These are phyloP conservation scores for Paramyrothecium sp. DNA, from an alignment of 2,329 filamentous ascomycete species.

Conservation along the genomic window DNA sequence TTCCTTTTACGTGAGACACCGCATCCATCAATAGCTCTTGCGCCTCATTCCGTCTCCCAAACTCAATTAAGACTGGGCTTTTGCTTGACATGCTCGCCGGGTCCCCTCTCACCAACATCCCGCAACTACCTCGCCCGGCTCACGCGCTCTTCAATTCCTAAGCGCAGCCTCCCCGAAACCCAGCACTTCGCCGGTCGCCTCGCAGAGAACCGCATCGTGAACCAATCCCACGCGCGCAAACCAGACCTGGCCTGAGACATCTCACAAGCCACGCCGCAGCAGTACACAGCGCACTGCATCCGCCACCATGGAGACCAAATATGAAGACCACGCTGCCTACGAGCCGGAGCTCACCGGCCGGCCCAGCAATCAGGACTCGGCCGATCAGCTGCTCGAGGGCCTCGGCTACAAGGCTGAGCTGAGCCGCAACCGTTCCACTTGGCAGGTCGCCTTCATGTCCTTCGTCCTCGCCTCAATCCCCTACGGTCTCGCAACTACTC, in stretches of 20 bases:
- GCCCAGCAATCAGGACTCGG: constrained; percentile 36
- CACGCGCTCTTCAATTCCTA: background rate
- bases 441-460: constrained; percentile 72
- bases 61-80: background rate
- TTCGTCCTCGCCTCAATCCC: constrained; percentile 75
- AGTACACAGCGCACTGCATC: constrained; percentile 3
- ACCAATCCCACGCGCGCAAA: background rate
- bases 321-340: constrained; percentile 20
- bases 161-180: background rate
- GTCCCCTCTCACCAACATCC: background rate
- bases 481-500: constrained; percentile 69
- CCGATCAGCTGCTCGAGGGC: constrained; percentile 61
- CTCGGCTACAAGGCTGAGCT: constrained; percentile 68
- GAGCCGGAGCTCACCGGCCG: constrained; percentile 15
- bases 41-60: background rate
- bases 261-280: background rate
- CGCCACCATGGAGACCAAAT: constrained; percentile 22
- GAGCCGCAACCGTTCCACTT: constrained; percentile 62
- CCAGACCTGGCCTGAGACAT: too few species aligned
- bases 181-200: background rate
- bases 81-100: background rate
- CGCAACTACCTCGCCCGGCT: background rate
- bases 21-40: background rate
- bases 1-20: background rate
- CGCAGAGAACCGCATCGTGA: too few species aligned